Base-by-base conservation (phyloP, 305 asterid species). In the Nicotiana rustica region DNA sequence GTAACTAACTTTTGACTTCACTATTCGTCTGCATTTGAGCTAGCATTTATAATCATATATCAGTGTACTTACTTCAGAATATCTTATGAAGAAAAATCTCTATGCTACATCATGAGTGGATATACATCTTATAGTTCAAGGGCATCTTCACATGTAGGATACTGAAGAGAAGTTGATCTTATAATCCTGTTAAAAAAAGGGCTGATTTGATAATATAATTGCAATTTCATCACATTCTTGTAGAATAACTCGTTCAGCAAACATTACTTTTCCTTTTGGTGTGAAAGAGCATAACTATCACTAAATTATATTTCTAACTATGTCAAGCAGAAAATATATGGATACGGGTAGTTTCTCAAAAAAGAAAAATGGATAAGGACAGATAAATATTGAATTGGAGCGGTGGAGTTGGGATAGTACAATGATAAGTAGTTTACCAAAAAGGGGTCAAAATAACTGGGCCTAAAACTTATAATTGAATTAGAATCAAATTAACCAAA, bases 201-300 rank as follows among this genome's bases (percentile, higher is more conserved):
- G 49, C 10, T 44, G 49, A 44, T 7, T 44, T 44, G 2, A 18
- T 69, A 19, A 44, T 44, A 12, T 21, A 70, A 70, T 19, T 70
- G 78, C 60, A 61, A 61, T 19, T 18, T 44, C 59, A 19, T 10
- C 35, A 18, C 0, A 10, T 70, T 70, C 36, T 41, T 12, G 6
- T 18, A 38, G 18, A 38, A 69, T 69, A 17, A 18, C 57, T 38
- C 5, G 0, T 38, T 38, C 33, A 69, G 56, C 25, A 69, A 69
- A n/a, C 77, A 69, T 69, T 36, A 18, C 33, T 36, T 38, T 70
- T 44, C 7, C 60, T 70, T 29, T 70, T 19, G 3, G 60, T 19
- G 12, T 41, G 36, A 69, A 41, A 41, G 36, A 69, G 77, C 44
- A 38, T 19, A 70, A 44, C 12, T 70, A 70, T 70, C 36, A 70